phyloP scores from a whole-genome alignment of 176 grass and related monocot genomes.

The Musa schizocarpa region DNA sequence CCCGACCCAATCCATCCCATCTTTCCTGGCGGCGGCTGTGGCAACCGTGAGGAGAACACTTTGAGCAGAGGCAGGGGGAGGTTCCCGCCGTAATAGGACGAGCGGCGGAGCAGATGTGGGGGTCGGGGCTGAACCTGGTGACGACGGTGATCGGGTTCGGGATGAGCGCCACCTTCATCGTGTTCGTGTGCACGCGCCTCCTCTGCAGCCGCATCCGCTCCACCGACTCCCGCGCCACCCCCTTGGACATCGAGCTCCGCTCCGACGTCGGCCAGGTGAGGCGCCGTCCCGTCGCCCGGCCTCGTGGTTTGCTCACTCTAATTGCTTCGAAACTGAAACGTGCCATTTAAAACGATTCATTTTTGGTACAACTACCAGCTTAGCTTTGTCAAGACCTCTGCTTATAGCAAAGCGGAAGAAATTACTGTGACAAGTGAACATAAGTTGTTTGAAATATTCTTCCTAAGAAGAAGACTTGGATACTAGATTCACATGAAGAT shows the following conservation, averaged over 20 bases:
- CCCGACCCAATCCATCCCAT: neutral
- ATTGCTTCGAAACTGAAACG: constrained; percentile 2
- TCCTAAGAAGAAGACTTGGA: neutral
- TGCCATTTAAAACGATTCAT: neutral
- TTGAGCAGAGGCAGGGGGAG: neutral
- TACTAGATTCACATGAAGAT: neutral
- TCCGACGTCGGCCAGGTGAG: constrained; percentile 62
- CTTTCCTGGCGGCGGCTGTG: neutral
- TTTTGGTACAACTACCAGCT: neutral
- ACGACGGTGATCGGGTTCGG: constrained; percentile 94
- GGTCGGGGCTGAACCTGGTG: constrained; percentile 87
- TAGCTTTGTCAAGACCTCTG: neutral
- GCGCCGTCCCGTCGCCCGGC: neutral
- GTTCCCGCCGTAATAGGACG: neutral
- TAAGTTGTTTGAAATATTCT: neutral
- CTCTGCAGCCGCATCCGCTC: constrained; percentile 61
- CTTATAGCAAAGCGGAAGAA: too few relatives aligned
- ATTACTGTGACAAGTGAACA: neutral
- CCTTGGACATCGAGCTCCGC: constrained; percentile 59
- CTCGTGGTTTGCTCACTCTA: neutral
- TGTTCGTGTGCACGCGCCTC: constrained; percentile 87
- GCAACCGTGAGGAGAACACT: neutral
- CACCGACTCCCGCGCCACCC: constrained; percentile 20
- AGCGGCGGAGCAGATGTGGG: constrained; percentile 43
- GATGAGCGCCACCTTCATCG: constrained; percentile 93